Conservation (phyloP, 805 yeast species). For the Brettanomyces nanus region DNA sequence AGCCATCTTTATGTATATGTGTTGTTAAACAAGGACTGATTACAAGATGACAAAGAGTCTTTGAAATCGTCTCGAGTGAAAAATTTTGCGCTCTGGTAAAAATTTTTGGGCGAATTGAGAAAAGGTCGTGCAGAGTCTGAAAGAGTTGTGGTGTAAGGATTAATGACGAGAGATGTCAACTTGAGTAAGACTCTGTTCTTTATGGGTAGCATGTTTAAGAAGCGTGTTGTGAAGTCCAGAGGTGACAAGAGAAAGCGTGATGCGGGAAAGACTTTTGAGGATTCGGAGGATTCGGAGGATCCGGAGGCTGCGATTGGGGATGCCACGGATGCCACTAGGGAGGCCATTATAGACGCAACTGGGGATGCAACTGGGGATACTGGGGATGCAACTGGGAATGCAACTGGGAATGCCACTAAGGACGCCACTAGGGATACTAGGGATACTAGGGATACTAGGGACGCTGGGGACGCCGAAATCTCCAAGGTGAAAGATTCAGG, state of each 20-base stretch:
- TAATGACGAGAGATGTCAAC: too few relatives aligned
- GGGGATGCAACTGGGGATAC: too few relatives aligned
- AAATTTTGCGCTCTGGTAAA: too few relatives aligned
- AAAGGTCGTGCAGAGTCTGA: too few relatives aligned
- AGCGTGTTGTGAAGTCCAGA: constrained; percentile 22
- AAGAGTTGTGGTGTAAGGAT: too few relatives aligned
- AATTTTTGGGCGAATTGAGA: too few relatives aligned
- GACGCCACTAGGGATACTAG: background rate
- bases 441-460: background rate
- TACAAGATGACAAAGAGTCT: too few relatives aligned
- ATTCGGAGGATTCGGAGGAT: constrained; percentile 1
- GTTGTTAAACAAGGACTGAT: too few relatives aligned
- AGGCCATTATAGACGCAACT: background rate
- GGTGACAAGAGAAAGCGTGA: constrained; percentile 1
- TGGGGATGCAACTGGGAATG: background rate
- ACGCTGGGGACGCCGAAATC: too few relatives aligned
- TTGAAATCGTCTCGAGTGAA: too few relatives aligned
- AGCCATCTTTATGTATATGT: constrained; percentile 11
- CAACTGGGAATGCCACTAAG: background rate
- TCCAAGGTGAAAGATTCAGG: too few relatives aligned
- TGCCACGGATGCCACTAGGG: background rate
- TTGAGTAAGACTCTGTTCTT: too few relatives aligned
- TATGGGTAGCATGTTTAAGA: constrained; percentile 35
- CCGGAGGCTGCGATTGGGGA: background rate
- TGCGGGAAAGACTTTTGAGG: constrained; percentile 7